Evolutionary conservation across 1,139 yeast genomes (phyloP).

Genomic region (Saccharomyces uvarum): DNA sequence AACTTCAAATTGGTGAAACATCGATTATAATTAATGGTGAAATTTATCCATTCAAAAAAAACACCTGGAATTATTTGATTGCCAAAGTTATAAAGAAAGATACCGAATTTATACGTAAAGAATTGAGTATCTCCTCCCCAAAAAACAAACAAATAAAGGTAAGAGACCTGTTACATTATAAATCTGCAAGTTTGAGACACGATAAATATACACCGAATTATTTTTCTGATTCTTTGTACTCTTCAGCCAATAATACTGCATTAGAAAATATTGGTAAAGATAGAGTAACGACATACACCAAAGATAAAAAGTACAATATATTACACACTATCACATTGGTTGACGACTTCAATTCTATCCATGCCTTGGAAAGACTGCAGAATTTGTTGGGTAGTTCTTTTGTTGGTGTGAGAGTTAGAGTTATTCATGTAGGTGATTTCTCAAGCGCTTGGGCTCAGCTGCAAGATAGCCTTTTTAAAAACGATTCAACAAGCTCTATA

Average conservation of each 20-base stretch:
- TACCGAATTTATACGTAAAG: conserved; percentile 19
- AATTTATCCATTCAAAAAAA: conserved; percentile 36
- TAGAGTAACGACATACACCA: conserved; percentile 13
- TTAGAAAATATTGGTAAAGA: conserved; percentile 10
- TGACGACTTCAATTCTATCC: conserved; percentile 22
- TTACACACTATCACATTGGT: conserved; percentile 29
- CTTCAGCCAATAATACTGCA: conserved; percentile 17
- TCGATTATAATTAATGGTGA: conserved; percentile 69
- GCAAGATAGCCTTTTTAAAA: conserved; percentile 17
- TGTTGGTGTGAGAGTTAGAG: conserved; percentile 26
- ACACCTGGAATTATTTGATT: conserved; percentile 30
- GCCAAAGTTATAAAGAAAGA: conserved; percentile 30
- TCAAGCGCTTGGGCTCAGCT: not conserved
- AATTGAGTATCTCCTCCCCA: conserved; percentile 11
- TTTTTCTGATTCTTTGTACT: conserved; percentile 26
- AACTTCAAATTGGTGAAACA: conserved; percentile 43
- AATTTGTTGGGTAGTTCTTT: conserved; percentile 17
- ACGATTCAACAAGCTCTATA: conserved; percentile 1
- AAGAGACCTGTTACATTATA: conserved; percentile 28
- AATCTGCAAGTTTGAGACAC: conserved; percentile 24
- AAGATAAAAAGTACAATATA: conserved; percentile 13
- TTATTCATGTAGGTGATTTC: conserved; percentile 22
- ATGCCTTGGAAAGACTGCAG: conserved; percentile 18
- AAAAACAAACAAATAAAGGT: conserved; percentile 13
- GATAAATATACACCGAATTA: conserved; percentile 28